phyloP scores from a whole-genome alignment of 2,329 filamentous ascomycete genomes.

The Phaeosphaeriaceae sp. region DNA sequence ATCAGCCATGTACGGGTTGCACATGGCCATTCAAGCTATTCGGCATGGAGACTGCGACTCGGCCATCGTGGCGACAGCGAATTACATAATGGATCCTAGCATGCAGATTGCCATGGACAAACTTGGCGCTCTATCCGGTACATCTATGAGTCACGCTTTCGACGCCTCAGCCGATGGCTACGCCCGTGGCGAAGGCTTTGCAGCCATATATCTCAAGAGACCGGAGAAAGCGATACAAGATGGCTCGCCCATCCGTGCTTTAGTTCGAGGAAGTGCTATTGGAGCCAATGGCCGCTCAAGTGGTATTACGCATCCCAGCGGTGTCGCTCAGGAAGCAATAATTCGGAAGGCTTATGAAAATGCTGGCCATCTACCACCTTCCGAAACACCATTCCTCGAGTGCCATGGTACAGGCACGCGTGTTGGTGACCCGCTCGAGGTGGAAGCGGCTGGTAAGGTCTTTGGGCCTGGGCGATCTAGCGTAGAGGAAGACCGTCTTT shows the following conservation, averaged over 20 bases:
- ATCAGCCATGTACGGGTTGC: conserved; percentile 30
- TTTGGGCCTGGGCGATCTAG: conserved; percentile 6
- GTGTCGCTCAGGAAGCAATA: conserved; percentile 18
- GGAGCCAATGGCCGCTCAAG: conserved; percentile 4
- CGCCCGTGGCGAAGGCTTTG: conserved; percentile 25
- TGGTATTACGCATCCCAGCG: conserved; percentile 28
- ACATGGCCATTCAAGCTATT: conserved; percentile 25
- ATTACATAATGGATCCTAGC: conserved; percentile 19
- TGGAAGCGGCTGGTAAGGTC: conserved; percentile 13
- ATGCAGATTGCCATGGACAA: conserved; percentile 15
- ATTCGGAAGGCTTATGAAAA: conserved; percentile 27
- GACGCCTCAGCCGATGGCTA: conserved; percentile 33
- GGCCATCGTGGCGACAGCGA: conserved; percentile 27
- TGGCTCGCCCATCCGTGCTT: conserved; percentile 6
- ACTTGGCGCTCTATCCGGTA: conserved; percentile 26
- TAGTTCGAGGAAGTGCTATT: conserved; percentile 7
- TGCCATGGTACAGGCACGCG: conserved; percentile 37
- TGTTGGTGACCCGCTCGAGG: conserved; percentile 38
- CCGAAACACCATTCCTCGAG: conserved; percentile 23
- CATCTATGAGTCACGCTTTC: conserved; percentile 26
- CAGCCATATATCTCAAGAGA: conserved; percentile 23
- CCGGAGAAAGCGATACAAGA: background rate
- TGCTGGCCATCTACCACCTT: conserved; percentile 7
- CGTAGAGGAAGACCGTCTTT: conserved; percentile 5
- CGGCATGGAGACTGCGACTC: conserved; percentile 27